Evolutionary conservation across 345 rosid genomes (phyloP).

Genomic region (Eucalyptus marginata): DNA sequence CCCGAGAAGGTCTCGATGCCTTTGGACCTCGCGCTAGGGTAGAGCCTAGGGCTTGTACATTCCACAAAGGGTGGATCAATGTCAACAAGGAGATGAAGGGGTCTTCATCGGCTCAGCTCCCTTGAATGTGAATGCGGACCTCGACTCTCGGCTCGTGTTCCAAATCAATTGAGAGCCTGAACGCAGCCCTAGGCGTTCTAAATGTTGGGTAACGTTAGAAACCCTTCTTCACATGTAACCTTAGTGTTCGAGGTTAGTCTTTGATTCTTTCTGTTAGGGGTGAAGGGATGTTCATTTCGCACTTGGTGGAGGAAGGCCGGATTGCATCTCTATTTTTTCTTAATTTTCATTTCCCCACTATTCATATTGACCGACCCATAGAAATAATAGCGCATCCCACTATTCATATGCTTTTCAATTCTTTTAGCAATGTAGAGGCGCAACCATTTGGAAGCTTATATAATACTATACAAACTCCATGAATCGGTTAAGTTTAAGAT

Average conservation of each 20-base stretch:
- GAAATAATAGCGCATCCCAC: neutral
- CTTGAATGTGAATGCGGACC: constrained; percentile 65
- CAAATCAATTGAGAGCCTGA: constrained; percentile 85
- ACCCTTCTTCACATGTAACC: constrained; percentile 28
- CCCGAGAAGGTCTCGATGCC: neutral
- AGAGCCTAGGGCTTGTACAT: constrained; percentile 14
- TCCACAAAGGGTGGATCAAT: constrained; percentile 60
- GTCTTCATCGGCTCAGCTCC: constrained; percentile 38
- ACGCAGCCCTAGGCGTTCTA: constrained; percentile 73
- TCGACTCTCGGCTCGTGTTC: constrained; percentile 76
- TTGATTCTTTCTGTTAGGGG: neutral
- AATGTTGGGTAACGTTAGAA: constrained; percentile 61
- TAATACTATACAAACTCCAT: accelerated
- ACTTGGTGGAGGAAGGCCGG: neutral
- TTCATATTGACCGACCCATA: accelerated
- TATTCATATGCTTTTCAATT: neutral
- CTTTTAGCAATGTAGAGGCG: neutral
- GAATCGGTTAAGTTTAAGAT: neutral
- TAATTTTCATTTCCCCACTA: neutral
- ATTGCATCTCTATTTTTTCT: neutral
- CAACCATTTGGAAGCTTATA: neutral
- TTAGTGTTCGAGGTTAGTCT: neutral
- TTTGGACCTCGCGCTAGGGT: neutral
- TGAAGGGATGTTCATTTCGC: neutral
- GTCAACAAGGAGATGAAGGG: constrained; percentile 43